phyloP scores from a whole-genome alignment of 371 early-diverging fungal species.

The Lichtheimia ornata region DNA sequence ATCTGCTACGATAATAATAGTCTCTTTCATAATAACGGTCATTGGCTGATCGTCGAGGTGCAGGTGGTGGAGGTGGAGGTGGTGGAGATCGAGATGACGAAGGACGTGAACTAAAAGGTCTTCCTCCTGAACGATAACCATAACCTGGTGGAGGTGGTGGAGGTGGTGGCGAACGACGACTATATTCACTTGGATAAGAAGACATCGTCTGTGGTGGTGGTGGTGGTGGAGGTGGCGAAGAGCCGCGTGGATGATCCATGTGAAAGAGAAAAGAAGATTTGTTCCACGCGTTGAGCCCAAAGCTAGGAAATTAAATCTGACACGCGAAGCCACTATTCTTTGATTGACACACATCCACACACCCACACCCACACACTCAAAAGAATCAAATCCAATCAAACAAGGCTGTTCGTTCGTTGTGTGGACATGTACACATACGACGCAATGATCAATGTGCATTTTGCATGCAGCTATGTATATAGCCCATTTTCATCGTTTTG shows the following conservation, averaged over 20 bases:
- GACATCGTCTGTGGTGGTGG: neutral
- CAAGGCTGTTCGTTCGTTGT: too few species aligned
- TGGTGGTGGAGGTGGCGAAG: constrained; percentile 3
- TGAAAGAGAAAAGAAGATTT: neutral
- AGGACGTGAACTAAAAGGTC: neutral
- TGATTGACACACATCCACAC: too few species aligned
- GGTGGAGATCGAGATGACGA: constrained; percentile 1
- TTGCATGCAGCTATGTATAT: too few species aligned
- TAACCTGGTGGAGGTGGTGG: neutral
- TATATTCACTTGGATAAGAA: neutral
- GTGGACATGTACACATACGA: too few species aligned
- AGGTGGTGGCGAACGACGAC: neutral
- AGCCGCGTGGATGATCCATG: constrained; percentile 4
- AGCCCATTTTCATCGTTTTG: too few species aligned
- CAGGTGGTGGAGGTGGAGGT: neutral
- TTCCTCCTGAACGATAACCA: neutral
- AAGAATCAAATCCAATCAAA: too few species aligned
- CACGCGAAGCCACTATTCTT: too few species aligned
- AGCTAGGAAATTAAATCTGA: too few species aligned
- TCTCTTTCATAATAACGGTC: neutral
- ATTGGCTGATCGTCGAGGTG: neutral
- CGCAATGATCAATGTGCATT: too few species aligned
- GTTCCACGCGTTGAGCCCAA: too few species aligned
- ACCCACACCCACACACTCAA: too few species aligned
- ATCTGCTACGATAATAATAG: constrained; percentile 4